Evolutionary conservation across 345 rosid species (phyloP).

Genomic region (Heritiera littoralis): DNA sequence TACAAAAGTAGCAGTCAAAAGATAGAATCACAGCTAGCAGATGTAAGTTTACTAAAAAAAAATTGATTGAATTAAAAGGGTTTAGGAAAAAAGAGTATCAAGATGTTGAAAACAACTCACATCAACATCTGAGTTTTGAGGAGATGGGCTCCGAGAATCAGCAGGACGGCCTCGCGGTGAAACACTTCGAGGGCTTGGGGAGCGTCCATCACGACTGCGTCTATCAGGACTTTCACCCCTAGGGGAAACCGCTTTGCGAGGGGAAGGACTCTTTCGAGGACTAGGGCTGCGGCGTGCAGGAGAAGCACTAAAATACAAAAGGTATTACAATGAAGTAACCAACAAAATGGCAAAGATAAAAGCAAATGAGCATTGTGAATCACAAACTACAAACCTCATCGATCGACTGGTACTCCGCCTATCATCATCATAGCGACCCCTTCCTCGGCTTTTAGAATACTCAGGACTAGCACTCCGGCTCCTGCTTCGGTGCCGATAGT

Average conservation of each 20-base stretch:
- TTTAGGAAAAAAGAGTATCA: neutral
- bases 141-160: slow-evolving; percentile 50
- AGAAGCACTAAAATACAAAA: slow-evolving; percentile 40
- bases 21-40: slow-evolving; percentile 8
- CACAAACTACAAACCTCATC: slow-evolving; percentile 39
- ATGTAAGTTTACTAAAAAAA: neutral
- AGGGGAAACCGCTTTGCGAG: slow-evolving; percentile 36
- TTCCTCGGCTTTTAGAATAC: slow-evolving; percentile 44
- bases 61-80: too few species aligned
- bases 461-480: slow-evolving; percentile 62
- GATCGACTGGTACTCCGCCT: slow-evolving; percentile 51
- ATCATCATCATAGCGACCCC: slow-evolving; percentile 54
- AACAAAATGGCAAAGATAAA: neutral
- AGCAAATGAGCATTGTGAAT: neutral
- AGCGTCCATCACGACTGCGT: slow-evolving; percentile 35
- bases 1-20: slow-evolving; percentile 20
- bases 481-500: slow-evolving; percentile 52
- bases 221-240: slow-evolving; percentile 45
- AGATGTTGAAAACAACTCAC: slow-evolving; percentile 28
- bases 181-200: slow-evolving; percentile 47
- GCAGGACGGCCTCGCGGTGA: slow-evolving; percentile 42
- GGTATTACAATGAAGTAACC: slow-evolving; percentile 10
- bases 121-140: slow-evolving; percentile 40
- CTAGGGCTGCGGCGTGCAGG: slow-evolving; percentile 49
- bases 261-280: slow-evolving; percentile 40